These are phyloP conservation scores for Hemisphaericaspora nanyangensis DNA, from an alignment of 805 yeast genomes.

Conservation along the genomic window DNA sequence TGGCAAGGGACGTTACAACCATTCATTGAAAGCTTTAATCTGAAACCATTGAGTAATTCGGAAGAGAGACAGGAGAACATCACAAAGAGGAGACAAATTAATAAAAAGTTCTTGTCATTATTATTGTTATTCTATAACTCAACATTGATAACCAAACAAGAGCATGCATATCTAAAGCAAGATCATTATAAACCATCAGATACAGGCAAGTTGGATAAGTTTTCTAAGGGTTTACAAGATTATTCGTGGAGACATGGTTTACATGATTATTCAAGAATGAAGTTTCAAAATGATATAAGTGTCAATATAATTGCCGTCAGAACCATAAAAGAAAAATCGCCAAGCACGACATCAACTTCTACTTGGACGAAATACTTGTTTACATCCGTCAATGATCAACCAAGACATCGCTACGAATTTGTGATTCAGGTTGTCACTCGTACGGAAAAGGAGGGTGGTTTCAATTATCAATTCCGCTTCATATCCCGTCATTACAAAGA, in stretches of 20 bases:
- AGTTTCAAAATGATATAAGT: constrained; percentile 52
- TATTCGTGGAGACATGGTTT: constrained; percentile 1
- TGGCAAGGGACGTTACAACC: constrained; percentile 81
- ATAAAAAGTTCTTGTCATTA: constrained; percentile 57
- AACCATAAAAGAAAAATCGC: constrained; percentile 13
- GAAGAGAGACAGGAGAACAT: constrained; percentile 74
- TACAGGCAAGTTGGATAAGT: constrained; percentile 33
- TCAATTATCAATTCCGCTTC: constrained; percentile 31
- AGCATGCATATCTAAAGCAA: constrained; percentile 42
- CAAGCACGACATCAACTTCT: constrained; percentile 16
- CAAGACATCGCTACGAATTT: constrained; percentile 39
- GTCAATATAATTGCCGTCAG: constrained; percentile 70
- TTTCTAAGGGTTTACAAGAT: constrained; percentile 9
- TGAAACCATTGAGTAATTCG: constrained; percentile 65
- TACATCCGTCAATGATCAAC: neutral
- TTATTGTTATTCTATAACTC: constrained; percentile 71
- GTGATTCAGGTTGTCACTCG: constrained; percentile 44
- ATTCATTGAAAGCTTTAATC: constrained; percentile 74
- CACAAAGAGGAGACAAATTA: constrained; percentile 55
- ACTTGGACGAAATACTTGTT: neutral
- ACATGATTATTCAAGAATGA: constrained; percentile 21
- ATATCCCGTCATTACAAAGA: constrained; percentile 65
- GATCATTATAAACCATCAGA: constrained; percentile 30
- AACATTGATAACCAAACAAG: constrained; percentile 61
- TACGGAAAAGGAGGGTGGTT: constrained; percentile 1